Evolutionary conservation across 495 filamentous ascomycete genomes (phyloP).

Genomic region (Annulohypoxylon bovei): DNA sequence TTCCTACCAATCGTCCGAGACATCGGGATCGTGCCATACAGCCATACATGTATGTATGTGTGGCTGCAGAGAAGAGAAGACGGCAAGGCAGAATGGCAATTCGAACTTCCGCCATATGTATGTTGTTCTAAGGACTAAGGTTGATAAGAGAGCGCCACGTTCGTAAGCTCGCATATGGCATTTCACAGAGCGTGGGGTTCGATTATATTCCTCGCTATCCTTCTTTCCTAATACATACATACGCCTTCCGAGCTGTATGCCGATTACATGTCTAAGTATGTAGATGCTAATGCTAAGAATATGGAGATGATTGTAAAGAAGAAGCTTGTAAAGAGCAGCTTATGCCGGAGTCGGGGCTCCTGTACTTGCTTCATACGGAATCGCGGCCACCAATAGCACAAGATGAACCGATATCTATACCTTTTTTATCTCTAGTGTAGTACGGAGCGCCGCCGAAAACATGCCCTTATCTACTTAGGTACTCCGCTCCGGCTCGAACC

Average conservation of each 20-base stretch:
- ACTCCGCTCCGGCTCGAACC: conserved; percentile 32
- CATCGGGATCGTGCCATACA: conserved; percentile 17
- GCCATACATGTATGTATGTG: too few species aligned
- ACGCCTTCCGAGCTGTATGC: neutral
- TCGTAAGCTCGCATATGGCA: conserved; percentile 19
- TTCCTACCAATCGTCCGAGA: conserved; percentile 19
- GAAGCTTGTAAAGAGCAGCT: neutral
- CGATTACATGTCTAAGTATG: too few species aligned
- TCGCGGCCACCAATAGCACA: conserved; percentile 12
- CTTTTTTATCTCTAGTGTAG: conserved; percentile 18
- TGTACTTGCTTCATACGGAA: conserved; percentile 1
- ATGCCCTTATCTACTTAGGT: conserved; percentile 16
- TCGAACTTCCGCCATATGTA: neutral
- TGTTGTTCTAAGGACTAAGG: conserved; percentile 6
- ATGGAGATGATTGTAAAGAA: neutral
- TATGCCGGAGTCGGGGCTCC: conserved; percentile 17
- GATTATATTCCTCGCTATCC: neutral
- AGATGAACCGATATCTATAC: neutral
- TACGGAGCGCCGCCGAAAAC: conserved; percentile 22
- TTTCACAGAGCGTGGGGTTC: conserved; percentile 27
- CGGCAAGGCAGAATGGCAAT: conserved; percentile 20
- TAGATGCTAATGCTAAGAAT: neutral
- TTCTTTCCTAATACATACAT: neutral
- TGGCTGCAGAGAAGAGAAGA: neutral
- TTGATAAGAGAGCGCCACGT: conserved; percentile 21